Evolutionary conservation across 140 eudicot genomes (phyloP).

Genomic region (Ambrosia hybrid): DNA sequence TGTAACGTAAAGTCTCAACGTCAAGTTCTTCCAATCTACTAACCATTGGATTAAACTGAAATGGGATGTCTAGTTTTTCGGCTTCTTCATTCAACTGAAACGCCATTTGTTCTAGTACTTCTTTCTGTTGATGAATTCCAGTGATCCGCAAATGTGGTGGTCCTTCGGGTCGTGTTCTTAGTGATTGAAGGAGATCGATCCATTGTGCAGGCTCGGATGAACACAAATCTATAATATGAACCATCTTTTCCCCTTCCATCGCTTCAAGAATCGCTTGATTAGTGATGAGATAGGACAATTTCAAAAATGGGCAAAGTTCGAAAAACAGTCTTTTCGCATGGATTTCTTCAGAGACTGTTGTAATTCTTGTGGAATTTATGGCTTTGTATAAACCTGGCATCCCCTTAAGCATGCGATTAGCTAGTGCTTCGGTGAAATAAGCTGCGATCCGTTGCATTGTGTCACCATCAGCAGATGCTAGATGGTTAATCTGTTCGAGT

Average conservation of each 20-base stretch:
- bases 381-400: conserved; percentile 87
- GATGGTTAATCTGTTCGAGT: conserved; percentile 68
- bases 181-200: conserved; percentile 60
- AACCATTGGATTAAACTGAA: conserved; percentile 68
- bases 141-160: conserved; percentile 88
- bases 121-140: conserved; percentile 73
- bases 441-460: conserved; percentile 82
- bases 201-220: conserved; percentile 79
- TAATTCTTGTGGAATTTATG: conserved; percentile 57
- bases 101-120: conserved; percentile 78
- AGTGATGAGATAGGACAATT: conserved; percentile 62
- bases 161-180: conserved; percentile 59
- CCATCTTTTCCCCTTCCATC: conserved; percentile 86
- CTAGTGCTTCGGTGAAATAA: conserved; percentile 82
- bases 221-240: conserved; percentile 76
- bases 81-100: conserved; percentile 63
- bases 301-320: conserved; percentile 65
- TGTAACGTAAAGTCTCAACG: conserved; percentile 52
- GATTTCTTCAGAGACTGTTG: conserved; percentile 47
- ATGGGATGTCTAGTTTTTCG: conserved; percentile 74
- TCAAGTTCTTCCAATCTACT: conserved; percentile 66
- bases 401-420: conserved; percentile 68
- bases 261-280: conserved; percentile 90
- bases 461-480: conserved; percentile 75
- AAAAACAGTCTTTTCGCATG: conserved; percentile 58